Evolutionary conservation across 441 rosid species (phyloP), one percentile per base, ranked within the genome.

Genomic region (Erodium texanum): DNA sequence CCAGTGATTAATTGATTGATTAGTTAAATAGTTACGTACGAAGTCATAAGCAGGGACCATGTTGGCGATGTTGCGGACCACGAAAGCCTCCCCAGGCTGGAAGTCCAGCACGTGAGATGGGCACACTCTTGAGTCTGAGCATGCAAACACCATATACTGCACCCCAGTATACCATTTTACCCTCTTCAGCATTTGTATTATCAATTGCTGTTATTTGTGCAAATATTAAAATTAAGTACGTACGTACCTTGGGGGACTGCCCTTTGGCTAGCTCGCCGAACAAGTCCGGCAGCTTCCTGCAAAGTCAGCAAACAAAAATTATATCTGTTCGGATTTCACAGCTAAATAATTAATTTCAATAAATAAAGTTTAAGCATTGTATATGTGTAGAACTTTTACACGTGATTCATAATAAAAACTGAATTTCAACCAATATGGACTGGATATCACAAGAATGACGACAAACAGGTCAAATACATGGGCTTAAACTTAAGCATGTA

Each of bases 81-180:
- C 77, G 67, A 94, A 94, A 22, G 99, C 99, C 65, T 92, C 99
- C 36, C 99, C 98, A 8, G 99, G 99, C 38, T 94, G 92, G 23
- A 94, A 85, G 76, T 90, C 79, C 64, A 92, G 83, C 34, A 92
- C 82, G 66, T 94, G 98, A 1, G 98, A 92, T 56, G 99, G 97
- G 82, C 97, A 94, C 29, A 94, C 99, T 19, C 99, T 76, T 3
- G 99, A 94, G 79, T 94, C 98, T 5, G 97, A 86, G 89, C 99
- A 94, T 0, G 98, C 97, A 76, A 94, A 89, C 78, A 92, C 92
- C 98, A 94, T 94, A 71, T 70, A 94, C 99, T 93, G 92, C 81
- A 72, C 19, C 65, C 41, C 64, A 23, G 1, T 66, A 16, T 23
- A 50, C 2, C 5, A 18, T 9, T 45, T 24, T 36, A 36, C 24